Percentiles rank a stretch among this genome's conserved stretches.
Evolutionary conservation across 164 flowering plant species (phyloP).

Genomic region (Paratinospora sagittata): DNA sequence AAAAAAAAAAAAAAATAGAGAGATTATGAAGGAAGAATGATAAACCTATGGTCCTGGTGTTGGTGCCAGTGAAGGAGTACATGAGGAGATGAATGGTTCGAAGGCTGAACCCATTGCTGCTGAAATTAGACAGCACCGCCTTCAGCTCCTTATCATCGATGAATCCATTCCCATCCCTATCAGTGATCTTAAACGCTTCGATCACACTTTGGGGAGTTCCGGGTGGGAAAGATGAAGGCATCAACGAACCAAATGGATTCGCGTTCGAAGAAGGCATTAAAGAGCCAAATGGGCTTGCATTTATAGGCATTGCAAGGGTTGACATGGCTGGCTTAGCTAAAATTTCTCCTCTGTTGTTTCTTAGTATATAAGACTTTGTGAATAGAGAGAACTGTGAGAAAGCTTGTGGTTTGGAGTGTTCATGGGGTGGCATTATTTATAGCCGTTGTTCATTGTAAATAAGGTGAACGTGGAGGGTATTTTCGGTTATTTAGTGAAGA

Average conservation of each 20-base stretch:
- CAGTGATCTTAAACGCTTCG: not conserved
- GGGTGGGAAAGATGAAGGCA: constrained; percentile 5
- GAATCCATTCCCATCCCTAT: not conserved
- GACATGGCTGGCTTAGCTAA: not conserved
- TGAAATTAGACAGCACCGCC: not conserved
- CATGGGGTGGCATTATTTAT: too few relatives aligned
- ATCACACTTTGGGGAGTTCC: not conserved
- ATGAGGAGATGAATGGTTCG: constrained; percentile 1
- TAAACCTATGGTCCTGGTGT: not conserved
- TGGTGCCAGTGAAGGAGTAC: not conserved
- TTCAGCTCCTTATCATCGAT: constrained; percentile 2
- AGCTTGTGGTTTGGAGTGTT: too few relatives aligned
- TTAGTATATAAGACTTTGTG: too few relatives aligned
- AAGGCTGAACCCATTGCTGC: not conserved
- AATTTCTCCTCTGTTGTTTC: too few relatives aligned
- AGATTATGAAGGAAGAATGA: too few relatives aligned
- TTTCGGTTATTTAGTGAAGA: too few relatives aligned
- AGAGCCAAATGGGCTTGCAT: not conserved
- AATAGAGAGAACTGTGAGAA: too few relatives aligned
- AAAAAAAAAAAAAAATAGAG: too few relatives aligned
- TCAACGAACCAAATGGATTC: not conserved
- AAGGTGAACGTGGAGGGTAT: too few relatives aligned
- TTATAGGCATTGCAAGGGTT: too few relatives aligned
- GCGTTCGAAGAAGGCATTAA: not conserved
- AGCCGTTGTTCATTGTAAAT: too few relatives aligned